Percentiles rank a stretch among this genome's conserved stretches.
These are phyloP conservation scores for Calonectria pseudoreteaudii DNA, from an alignment of 2,329 filamentous ascomycete genomes.

Conservation along the genomic window DNA sequence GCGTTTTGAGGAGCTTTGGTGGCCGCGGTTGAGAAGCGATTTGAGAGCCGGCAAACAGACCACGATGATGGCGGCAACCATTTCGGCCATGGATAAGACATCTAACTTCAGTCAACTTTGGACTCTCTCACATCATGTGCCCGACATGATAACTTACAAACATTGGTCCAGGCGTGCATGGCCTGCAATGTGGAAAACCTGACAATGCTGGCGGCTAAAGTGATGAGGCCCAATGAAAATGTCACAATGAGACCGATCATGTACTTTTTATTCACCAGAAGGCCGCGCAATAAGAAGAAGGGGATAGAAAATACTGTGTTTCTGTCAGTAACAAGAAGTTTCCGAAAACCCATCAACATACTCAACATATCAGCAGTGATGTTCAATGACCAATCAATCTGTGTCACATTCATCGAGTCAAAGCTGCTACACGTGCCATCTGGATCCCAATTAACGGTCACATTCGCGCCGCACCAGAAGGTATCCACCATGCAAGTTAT, in stretches of 20 bases:
- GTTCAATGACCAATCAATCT: conserved; percentile 46
- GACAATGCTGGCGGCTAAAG: conserved; percentile 31
- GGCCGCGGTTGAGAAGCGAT: conserved; percentile 32
- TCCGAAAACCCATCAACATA: neutral
- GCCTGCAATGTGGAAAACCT: conserved; percentile 35
- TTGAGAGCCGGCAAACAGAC: conserved; percentile 36
- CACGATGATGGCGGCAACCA: conserved; percentile 34
- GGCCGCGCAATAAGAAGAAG: conserved; percentile 31
- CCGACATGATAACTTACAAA: conserved; percentile 23
- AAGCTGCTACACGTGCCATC: conserved; percentile 40
- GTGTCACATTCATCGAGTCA: conserved; percentile 42
- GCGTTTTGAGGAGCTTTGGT: conserved; percentile 31
- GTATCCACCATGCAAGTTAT: conserved; percentile 44
- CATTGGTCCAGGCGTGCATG: conserved; percentile 40
- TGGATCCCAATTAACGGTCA: conserved; percentile 43
- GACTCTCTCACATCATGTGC: neutral
- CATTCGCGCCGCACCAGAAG: conserved; percentile 46
- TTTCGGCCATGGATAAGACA: conserved; percentile 36
- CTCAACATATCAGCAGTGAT: conserved; percentile 33
- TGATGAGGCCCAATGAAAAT: conserved; percentile 35
- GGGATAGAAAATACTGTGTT: conserved; percentile 28
- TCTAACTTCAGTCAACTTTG: conserved; percentile 18
- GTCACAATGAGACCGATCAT: conserved; percentile 30
- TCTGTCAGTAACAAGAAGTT: neutral
- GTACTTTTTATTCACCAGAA: conserved; percentile 31